phyloP scores from a whole-genome alignment of 768 basidiomycete species.

The Xerocomellus dryophilus region DNA sequence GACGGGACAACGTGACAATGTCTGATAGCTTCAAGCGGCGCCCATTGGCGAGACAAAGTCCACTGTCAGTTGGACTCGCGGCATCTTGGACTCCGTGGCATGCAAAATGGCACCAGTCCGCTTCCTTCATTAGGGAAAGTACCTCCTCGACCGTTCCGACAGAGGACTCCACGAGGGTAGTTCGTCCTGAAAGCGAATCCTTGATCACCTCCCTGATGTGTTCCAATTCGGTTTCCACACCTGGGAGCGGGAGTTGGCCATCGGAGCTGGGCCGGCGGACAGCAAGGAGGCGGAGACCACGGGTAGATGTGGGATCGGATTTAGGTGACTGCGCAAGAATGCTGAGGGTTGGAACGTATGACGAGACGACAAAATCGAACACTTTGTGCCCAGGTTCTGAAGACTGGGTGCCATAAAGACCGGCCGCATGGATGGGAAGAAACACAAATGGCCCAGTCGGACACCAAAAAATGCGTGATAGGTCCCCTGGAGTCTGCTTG shows the following conservation, averaged over 20 bases:
- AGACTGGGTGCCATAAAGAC: neutral
- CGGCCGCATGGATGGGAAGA: slow-evolving; percentile 1
- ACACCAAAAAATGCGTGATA: slow-evolving; percentile 1
- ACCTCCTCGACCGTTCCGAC: slow-evolving; percentile 15
- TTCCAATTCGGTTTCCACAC: slow-evolving; percentile 19
- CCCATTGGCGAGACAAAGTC: neutral
- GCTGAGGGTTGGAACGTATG: neutral
- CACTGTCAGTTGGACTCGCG: neutral
- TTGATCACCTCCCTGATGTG: slow-evolving; percentile 8
- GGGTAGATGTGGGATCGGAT: neutral
- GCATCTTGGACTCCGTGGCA: neutral
- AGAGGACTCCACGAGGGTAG: neutral
- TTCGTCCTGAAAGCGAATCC: neutral
- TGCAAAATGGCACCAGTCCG: slow-evolving; percentile 3
- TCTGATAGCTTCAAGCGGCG: neutral
- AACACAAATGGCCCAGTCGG: neutral
- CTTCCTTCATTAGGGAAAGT: neutral
- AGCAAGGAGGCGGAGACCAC: neutral
- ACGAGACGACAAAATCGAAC: neutral
- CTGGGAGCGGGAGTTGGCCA: slow-evolving; percentile 10
- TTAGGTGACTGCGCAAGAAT: slow-evolving; percentile 7
- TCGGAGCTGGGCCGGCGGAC: slow-evolving; percentile 18
- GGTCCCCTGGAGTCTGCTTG: neutral
- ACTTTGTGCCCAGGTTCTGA: neutral
- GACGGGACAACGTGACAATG: neutral